Evolutionary conservation across 345 rosid genomes (phyloP), one percentile per base, ranked within the genome.

Genomic region (Turritis glabra): DNA sequence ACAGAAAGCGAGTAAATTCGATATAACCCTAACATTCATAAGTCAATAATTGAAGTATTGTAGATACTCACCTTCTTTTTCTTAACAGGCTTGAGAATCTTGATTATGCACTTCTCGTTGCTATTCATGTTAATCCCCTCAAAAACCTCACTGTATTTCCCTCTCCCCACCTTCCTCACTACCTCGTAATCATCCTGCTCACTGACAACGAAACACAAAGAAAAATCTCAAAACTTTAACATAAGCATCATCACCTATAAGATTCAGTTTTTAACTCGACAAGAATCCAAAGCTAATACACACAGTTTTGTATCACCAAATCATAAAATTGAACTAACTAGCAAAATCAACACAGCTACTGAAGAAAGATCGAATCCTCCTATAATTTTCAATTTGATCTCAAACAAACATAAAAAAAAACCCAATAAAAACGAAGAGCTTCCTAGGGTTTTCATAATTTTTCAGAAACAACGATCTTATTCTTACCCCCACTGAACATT

Each of bases 21-120:
- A 73, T 22, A 54, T 7, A n/a, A 13, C 13, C 4, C 13, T 32
- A 46, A 14, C 47, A 52, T 11, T 15, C 2, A 35, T 21, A 40
- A 50, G 44, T 55, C 8, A 75, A 2, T 1, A 4, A 53, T 17
- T 4, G 21, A 40, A 65, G 38, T 3, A 56, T 17, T 18, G 38
- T 14, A 29, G 7, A 43, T n/a, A 75, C 46, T 75, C 64, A 85
- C 93, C 90, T 90, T 90, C 88, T 90, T 90, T 51, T 90, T 90
- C 89, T 90, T 88, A 26, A 90, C 97, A 79, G 97, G 97, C 82
- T 90, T 90, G 75, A 90, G 94, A 77, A 90, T 90, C 87, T 90
- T 90, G 81, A 90, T 90, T 1, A 90, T 78, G 73, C 94, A 88
- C 15, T 84, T 81, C 65, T 90, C 92, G 33, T 81, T 87, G 85